Conservation (phyloP, 2,329 filamentous ascomycete species). For the Penicillium sp. region DNA sequence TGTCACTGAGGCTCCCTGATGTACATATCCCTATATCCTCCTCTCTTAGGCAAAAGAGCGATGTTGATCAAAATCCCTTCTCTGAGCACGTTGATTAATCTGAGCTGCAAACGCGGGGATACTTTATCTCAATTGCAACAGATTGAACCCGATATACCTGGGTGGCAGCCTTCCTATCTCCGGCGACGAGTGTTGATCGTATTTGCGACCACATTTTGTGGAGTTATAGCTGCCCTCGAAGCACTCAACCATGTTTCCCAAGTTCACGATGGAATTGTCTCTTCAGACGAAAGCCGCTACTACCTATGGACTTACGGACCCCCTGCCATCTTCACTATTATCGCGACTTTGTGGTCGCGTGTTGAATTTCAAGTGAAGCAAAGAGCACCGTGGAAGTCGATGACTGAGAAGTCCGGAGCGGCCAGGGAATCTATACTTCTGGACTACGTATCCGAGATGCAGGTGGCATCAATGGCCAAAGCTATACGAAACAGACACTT, state of each 20-base stretch:
- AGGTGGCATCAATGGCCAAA: background rate
- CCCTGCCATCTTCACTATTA: background rate
- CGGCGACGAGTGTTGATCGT: background rate
- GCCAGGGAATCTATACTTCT: background rate
- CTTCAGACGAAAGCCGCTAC: background rate
- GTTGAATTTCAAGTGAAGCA: background rate
- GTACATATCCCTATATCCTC: background rate
- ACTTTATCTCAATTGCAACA: background rate
- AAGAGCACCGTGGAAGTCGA: background rate
- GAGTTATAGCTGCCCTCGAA: background rate
- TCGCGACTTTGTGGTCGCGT: background rate
- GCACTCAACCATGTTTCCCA: background rate
- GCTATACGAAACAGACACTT: constrained; percentile 8
- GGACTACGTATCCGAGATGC: background rate
- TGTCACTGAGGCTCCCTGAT: background rate
- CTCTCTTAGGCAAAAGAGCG: background rate
- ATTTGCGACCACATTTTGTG: background rate
- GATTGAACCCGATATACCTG: background rate
- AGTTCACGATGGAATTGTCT: background rate
- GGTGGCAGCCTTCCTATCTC: background rate
- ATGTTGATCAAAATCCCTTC: background rate
- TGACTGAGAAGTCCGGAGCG: background rate
- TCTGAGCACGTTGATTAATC: background rate
- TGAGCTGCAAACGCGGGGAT: background rate
- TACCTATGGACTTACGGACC: background rate